A percentile compares a stretch with the other conserved stretches of the same genome.
These are phyloP conservation scores for Leishmania major DNA, from an alignment of 208 protist genomes.

Conservation along the genomic window DNA sequence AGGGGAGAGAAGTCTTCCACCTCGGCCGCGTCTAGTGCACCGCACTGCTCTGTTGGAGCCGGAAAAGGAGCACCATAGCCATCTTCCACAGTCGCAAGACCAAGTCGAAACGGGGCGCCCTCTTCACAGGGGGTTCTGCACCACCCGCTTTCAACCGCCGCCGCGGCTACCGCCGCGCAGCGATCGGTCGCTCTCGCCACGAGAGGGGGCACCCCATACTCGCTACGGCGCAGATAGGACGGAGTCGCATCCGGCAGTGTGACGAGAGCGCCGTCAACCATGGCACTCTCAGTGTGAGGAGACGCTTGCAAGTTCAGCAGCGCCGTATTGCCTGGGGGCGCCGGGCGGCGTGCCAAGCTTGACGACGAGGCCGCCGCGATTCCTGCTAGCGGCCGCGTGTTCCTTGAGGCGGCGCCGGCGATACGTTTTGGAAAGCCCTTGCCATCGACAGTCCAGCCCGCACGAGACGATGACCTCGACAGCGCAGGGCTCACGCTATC, in stretches of 20 bases:
- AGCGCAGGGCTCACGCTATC: conserved; percentile 8
- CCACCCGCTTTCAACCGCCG: background rate
- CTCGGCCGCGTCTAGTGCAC: background rate
- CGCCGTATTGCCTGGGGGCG: background rate
- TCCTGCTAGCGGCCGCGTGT: background rate
- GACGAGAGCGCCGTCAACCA: conserved; percentile 3
- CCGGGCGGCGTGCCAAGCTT: background rate
- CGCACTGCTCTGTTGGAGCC: background rate
- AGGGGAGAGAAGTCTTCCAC: background rate
- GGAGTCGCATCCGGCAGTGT: conserved; percentile 4
- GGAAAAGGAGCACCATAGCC: background rate
- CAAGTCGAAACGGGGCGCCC: conserved; percentile 5
- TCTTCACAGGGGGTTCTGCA: background rate
- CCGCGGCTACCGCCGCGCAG: background rate
- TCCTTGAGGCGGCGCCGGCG: background rate
- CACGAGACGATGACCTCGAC: background rate
- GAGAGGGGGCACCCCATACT: background rate
- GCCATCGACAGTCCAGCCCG: conserved; percentile 12
- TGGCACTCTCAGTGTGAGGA: background rate
- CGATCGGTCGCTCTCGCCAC: background rate
- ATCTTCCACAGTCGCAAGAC: background rate
- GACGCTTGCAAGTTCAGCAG: background rate
- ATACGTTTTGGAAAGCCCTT: conserved; percentile 27
- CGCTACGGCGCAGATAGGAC: conserved; percentile 12
- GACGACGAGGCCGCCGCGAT: background rate